These are phyloP conservation scores for Mucor irregularis DNA, from an alignment of 371 early-diverging fungal genomes.

Conservation along the genomic window DNA sequence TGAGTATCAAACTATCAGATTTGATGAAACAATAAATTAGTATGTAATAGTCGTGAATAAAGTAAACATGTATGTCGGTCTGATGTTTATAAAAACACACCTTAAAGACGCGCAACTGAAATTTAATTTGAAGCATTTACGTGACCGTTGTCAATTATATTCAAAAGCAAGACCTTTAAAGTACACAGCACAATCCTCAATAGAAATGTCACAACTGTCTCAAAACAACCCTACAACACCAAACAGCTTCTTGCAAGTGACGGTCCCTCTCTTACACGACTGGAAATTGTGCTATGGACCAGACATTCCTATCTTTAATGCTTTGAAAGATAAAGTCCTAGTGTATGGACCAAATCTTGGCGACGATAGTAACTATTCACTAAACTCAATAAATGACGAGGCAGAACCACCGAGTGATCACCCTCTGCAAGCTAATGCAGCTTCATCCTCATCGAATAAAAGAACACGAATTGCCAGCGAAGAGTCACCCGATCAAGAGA, in stretches of 20 bases:
- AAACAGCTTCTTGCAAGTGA: too few relatives aligned
- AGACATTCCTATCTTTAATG: not conserved
- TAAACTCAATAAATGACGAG: too few relatives aligned
- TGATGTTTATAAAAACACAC: too few relatives aligned
- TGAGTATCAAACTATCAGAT: slow-evolving; percentile 3
- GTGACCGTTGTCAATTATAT: too few relatives aligned
- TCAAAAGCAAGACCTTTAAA: too few relatives aligned
- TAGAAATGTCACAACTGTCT: not conserved
- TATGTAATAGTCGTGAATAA: not conserved
- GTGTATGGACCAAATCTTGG: not conserved
- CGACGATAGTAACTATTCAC: too few relatives aligned
- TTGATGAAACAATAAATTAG: not conserved
- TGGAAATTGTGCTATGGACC: not conserved
- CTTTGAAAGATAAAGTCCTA: not conserved
- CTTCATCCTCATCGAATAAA: not conserved
- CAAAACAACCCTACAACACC: not conserved
- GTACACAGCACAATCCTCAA: too few relatives aligned
- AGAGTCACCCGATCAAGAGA: not conserved
- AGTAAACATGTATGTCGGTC: too few relatives aligned
- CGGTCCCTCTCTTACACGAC: not conserved
- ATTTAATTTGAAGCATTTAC: too few relatives aligned
- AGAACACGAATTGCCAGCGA: not conserved
- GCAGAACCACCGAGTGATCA: too few relatives aligned
- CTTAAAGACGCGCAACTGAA: too few relatives aligned
- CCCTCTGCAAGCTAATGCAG: too few relatives aligned